phyloP scores from a whole-genome alignment of 306 rosid genomes.

The Rosa chinensis region DNA sequence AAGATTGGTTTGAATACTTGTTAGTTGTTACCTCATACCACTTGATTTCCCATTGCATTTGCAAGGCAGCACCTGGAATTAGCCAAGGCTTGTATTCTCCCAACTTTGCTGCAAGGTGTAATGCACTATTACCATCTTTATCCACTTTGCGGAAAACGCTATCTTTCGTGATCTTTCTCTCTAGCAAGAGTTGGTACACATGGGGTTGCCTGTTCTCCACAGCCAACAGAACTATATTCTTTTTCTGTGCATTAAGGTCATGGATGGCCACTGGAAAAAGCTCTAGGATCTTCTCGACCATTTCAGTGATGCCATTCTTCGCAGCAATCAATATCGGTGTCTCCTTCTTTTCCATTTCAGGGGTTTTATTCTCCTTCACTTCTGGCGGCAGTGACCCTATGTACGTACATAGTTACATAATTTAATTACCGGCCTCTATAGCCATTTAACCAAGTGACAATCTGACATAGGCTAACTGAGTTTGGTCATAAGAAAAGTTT shows the following conservation, averaged over 20 bases:
- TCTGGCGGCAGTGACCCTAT: neutral
- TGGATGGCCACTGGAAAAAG: constrained; percentile 41
- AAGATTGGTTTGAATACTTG: too few species aligned
- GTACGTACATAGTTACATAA: neutral
- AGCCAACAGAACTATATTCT: constrained; percentile 65
- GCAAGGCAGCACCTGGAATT: constrained; percentile 54
- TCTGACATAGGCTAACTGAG: neutral
- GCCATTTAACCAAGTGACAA: neutral
- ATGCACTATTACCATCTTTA: constrained; percentile 49
- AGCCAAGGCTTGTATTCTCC: constrained; percentile 53
- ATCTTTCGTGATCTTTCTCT: constrained; percentile 11
- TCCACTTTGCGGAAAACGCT: constrained; percentile 44
- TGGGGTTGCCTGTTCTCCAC: constrained; percentile 60
- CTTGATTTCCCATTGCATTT: constrained; percentile 71
- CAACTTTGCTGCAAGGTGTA: constrained; percentile 62
- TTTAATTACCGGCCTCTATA: too few species aligned
- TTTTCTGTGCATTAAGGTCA: constrained; percentile 24
- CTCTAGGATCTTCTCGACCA: constrained; percentile 49
- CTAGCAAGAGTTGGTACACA: constrained; percentile 36
- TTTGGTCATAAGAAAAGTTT: too few species aligned
- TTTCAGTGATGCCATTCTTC: constrained; percentile 57
- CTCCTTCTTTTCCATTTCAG: constrained; percentile 18
- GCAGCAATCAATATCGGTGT: constrained; percentile 56
- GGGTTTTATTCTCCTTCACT: neutral
- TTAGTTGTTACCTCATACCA: constrained; percentile 47